phyloP scores from a whole-genome alignment of 805 yeast genomes.

The Suhomyces prunicola region DNA sequence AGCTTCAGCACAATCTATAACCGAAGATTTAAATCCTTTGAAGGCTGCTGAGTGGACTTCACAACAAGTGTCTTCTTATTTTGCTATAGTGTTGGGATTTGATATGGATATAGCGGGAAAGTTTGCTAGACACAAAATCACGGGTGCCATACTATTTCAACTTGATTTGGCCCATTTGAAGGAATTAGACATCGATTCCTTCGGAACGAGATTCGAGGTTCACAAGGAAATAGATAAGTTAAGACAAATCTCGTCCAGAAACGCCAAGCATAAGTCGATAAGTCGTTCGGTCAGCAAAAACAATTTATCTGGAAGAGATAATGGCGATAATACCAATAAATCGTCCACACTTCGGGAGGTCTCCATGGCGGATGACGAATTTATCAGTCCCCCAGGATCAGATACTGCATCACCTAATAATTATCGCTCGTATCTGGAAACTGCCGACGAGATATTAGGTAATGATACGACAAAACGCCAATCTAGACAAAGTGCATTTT shows the following conservation, averaged over 20 bases:
- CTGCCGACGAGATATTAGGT: constrained; percentile 16
- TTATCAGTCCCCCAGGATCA: constrained; percentile 10
- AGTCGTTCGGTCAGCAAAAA: constrained; percentile 9
- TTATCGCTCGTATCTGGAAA: constrained; percentile 9
- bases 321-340: background rate
- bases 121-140: constrained; percentile 83
- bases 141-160: constrained; percentile 81
- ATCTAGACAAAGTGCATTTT: constrained; percentile 1
- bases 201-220: constrained; percentile 93
- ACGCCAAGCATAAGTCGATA: constrained; percentile 11
- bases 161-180: constrained; percentile 82
- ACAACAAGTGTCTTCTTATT: constrained; percentile 76
- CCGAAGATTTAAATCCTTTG: constrained; percentile 40
- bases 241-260: constrained; percentile 25
- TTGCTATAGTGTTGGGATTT: constrained; percentile 64
- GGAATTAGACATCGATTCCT: constrained; percentile 86
- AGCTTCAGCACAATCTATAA: constrained; percentile 12
- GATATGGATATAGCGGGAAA: constrained; percentile 72
- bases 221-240: constrained; percentile 82
- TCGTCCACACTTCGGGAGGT: background rate
- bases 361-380: constrained; percentile 4
- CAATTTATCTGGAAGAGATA: background rate
- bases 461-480: background rate
- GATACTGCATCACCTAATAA: constrained; percentile 9
- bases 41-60: constrained; percentile 74